A percentile compares a stretch with the other conserved stretches of the same genome.
These are phyloP conservation scores for Ophiosphaerella korrae DNA, from an alignment of 2,329 filamentous ascomycete species.

Conservation along the genomic window DNA sequence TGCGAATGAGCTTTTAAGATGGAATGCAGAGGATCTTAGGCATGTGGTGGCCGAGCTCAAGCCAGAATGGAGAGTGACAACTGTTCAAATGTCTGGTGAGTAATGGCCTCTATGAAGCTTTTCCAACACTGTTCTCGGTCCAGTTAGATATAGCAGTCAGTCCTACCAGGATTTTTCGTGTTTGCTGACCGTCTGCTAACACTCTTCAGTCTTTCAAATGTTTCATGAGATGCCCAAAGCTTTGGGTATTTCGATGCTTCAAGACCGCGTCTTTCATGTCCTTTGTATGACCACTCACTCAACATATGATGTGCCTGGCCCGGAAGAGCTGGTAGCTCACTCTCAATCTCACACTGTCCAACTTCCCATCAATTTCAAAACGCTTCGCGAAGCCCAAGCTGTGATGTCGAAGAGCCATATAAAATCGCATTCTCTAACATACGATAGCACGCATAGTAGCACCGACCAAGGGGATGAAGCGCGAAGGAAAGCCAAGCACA, in stretches of 20 bases:
- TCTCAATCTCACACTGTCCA: conserved; percentile 50
- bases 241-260: conserved; percentile 55
- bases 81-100: conserved; percentile 48
- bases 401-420: conserved; percentile 23
- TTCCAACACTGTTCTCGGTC: not conserved
- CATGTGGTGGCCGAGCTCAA: conserved; percentile 28
- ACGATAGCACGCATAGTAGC: not conserved
- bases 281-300: conserved; percentile 61
- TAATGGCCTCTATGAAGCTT: conserved; percentile 1
- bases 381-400: conserved; percentile 34
- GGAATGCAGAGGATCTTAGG: conserved; percentile 44
- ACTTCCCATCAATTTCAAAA: conserved; percentile 61
- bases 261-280: conserved; percentile 69
- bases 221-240: conserved; percentile 61
- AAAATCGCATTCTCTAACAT: not conserved
- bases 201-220: conserved; percentile 63
- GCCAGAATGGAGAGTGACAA: conserved; percentile 21
- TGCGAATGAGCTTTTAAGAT: conserved; percentile 51
- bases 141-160: too few species aligned
- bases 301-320: conserved; percentile 11
- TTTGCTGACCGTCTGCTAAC: conserved; percentile 8
- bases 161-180: too few species aligned
- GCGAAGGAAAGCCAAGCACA: conserved; percentile 35
- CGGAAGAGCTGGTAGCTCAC: conserved; percentile 32
- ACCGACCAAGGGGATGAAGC: conserved; percentile 8